Evolutionary conservation across 2,329 filamentous ascomycete species (phyloP).

Genomic region (Fusarium marasasianum): DNA sequence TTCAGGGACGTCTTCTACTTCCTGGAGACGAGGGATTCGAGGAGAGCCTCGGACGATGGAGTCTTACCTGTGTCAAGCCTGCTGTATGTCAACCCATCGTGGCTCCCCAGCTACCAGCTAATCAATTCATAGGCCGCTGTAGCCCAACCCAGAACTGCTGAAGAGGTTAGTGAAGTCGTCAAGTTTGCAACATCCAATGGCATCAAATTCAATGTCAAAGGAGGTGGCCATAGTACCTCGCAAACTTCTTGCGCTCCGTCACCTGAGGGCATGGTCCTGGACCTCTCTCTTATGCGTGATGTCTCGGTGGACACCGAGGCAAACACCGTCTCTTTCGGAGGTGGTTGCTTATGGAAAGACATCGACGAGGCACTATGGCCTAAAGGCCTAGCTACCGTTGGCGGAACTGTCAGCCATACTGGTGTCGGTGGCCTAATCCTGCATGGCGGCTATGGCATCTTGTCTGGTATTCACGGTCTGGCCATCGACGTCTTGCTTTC

Average conservation of each 20-base stretch:
- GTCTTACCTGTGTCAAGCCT: slow-evolving; percentile 48
- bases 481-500: slow-evolving; percentile 54
- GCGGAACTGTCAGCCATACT: slow-evolving; percentile 70
- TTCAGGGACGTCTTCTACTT: slow-evolving; percentile 44
- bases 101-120: not conserved
- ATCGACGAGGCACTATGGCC: slow-evolving; percentile 61
- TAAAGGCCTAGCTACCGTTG: slow-evolving; percentile 65
- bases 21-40: slow-evolving; percentile 48
- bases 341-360: slow-evolving; percentile 63
- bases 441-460: slow-evolving; percentile 67
- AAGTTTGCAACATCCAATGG: slow-evolving; percentile 54
- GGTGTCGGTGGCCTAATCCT: slow-evolving; percentile 68
- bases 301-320: slow-evolving; percentile 58
- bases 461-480: slow-evolving; percentile 64
- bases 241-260: slow-evolving; percentile 55
- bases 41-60: slow-evolving; percentile 51
- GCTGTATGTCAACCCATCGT: slow-evolving; percentile 35
- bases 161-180: slow-evolving; percentile 55
- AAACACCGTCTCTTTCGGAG: slow-evolving; percentile 58
- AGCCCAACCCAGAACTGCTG: slow-evolving; percentile 51
- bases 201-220: slow-evolving; percentile 62
- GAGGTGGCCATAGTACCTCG: slow-evolving; percentile 65
- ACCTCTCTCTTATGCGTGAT: slow-evolving; percentile 60
- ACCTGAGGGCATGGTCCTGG: slow-evolving; percentile 64
- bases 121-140: slow-evolving; percentile 52